phyloP scores from a whole-genome alignment of 805 yeast genomes.

The Alloascoidea hylecoeti region DNA sequence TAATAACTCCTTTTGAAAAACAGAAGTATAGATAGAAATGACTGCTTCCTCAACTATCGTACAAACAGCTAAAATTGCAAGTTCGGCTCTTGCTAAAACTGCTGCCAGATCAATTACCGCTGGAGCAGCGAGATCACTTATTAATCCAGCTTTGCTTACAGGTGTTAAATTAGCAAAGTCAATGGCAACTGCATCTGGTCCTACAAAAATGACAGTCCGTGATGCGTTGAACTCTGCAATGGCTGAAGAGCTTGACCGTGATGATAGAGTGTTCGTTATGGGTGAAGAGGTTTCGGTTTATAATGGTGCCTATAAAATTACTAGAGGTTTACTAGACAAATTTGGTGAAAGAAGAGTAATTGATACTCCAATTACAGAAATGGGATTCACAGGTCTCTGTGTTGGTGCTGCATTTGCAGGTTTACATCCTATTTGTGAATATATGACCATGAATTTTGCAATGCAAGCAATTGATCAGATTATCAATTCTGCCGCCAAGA shows the following conservation, averaged over 20 bases:
- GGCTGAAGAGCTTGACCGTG: conserved; percentile 95
- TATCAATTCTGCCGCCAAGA: conserved; percentile 91
- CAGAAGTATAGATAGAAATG: no score
- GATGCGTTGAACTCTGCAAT: conserved; percentile 92
- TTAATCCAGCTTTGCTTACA: neutral
- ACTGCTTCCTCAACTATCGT: no score
- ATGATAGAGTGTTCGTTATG: conserved; percentile 84
- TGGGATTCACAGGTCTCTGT: conserved; percentile 94
- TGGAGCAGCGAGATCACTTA: no score
- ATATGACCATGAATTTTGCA: conserved; percentile 97
- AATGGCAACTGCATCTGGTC: conserved; percentile 4
- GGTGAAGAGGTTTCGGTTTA: conserved; percentile 99
- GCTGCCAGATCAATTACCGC: neutral
- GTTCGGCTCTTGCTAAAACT: neutral
- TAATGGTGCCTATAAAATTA: conserved; percentile 97
- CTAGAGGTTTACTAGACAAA: conserved; percentile 89
- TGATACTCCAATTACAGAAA: conserved; percentile 97
- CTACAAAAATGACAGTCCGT: conserved; percentile 63
- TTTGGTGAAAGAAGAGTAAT: conserved; percentile 89
- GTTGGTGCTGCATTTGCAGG: conserved; percentile 93
- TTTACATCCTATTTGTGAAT: conserved; percentile 94
- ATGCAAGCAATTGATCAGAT: conserved; percentile 96
- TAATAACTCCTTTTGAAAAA: no score
- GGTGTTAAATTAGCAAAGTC: conserved; percentile 9
- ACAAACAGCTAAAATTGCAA: neutral